Percentiles rank a stretch among this genome's conserved stretches.
Evolutionary conservation across 495 filamentous ascomycete genomes (phyloP).

Genomic region (Aspergillus baeticus): DNA sequence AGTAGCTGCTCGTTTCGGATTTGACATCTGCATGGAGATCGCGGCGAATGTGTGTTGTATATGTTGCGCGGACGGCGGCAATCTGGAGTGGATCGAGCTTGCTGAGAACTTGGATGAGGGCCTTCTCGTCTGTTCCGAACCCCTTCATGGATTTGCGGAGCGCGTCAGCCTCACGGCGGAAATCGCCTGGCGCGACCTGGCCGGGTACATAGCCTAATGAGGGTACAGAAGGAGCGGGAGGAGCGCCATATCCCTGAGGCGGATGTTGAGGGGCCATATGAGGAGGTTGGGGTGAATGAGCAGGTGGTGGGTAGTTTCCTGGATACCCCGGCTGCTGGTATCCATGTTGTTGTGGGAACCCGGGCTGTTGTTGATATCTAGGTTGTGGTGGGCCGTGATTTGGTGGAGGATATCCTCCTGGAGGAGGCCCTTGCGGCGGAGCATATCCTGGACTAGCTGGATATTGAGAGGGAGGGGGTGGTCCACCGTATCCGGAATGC

Average conservation of each 20-base stretch:
- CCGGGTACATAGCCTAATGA: constrained; percentile 62
- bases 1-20: constrained; percentile 71
- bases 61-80: constrained; percentile 64
- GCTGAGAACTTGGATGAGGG: constrained; percentile 64
- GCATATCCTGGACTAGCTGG: constrained; percentile 14
- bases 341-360: background rate
- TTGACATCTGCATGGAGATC: constrained; percentile 72
- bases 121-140: constrained; percentile 80
- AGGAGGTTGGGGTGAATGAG: constrained; percentile 18
- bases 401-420: too few relatives aligned
- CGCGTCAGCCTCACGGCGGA: constrained; percentile 60
- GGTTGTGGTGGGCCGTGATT: constrained; percentile 1
- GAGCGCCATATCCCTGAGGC: background rate
- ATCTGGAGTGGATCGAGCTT: constrained; percentile 72
- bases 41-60: constrained; percentile 56
- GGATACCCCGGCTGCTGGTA: background rate
- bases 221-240: constrained; percentile 45
- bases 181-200: constrained; percentile 63
- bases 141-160: constrained; percentile 87
- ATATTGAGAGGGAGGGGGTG: constrained; percentile 25
- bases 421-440: constrained; percentile 9
- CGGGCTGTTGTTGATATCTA: constrained; percentile 13
- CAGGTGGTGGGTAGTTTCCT: constrained; percentile 3
- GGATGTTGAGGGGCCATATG: constrained; percentile 14
- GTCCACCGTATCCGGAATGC: constrained; percentile 38